Conservation (phyloP, 176 grass and related monocot species). For the Pharus latifolius region DNA sequence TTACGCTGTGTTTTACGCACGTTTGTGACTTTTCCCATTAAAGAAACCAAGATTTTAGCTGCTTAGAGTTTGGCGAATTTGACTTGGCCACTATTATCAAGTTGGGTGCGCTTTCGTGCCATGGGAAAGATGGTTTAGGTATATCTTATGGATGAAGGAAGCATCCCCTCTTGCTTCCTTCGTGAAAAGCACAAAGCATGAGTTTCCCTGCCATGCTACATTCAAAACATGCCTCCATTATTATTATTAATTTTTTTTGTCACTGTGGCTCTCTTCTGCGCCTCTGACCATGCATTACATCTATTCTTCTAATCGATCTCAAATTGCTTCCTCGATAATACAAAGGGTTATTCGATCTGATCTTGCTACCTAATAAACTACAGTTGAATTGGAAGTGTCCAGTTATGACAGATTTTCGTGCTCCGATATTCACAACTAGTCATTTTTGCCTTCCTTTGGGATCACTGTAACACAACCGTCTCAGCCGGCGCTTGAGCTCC, state of each 20-base stretch:
- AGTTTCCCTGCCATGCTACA: background rate
- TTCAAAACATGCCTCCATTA: background rate
- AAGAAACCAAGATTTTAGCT: background rate
- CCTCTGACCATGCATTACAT: background rate
- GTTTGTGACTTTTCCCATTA: background rate
- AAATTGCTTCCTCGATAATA: background rate
- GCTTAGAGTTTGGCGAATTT: background rate
- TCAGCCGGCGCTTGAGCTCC: too few relatives aligned
- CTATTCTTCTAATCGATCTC: background rate
- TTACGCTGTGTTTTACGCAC: background rate
- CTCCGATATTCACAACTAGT: too few relatives aligned
- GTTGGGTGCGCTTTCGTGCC: background rate
- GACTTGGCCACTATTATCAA: background rate
- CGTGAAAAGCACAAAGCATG: background rate
- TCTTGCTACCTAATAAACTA: too few relatives aligned
- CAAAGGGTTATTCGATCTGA: background rate
- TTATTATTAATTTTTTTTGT: background rate
- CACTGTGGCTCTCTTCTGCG: background rate
- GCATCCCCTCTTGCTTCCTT: background rate
- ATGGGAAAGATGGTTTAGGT: background rate
- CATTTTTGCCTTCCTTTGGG: too few relatives aligned
- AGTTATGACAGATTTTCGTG: too few relatives aligned
- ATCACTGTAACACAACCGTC: too few relatives aligned
- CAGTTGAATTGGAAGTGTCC: too few relatives aligned
- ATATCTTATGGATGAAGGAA: background rate